Conservation (phyloP, 768 basidiomycete species). For the Auricularia auricula-judae region DNA sequence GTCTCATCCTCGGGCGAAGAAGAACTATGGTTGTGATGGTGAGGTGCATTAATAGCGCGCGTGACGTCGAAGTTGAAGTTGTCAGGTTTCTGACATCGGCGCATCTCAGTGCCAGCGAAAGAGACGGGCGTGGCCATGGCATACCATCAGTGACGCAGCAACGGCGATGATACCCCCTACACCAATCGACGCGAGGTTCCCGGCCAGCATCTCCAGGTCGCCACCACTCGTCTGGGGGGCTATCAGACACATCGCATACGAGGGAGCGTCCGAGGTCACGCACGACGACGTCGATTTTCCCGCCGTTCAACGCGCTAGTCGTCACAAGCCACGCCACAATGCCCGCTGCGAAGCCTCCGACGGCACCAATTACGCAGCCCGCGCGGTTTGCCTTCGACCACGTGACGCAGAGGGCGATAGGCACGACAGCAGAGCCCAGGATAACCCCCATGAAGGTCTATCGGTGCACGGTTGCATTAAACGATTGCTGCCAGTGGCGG, state of each 20-base stretch:
- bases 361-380: constrained; percentile 68
- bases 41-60: constrained; percentile 58
- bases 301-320: constrained; percentile 57
- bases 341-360: constrained; percentile 58
- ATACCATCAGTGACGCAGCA: constrained; percentile 49
- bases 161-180: constrained; percentile 70
- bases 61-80: constrained; percentile 74
- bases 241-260: background rate
- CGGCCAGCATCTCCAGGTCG: constrained; percentile 70
- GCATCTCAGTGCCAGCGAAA: background rate
- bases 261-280: constrained; percentile 12
- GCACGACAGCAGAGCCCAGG: constrained; percentile 75
- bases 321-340: constrained; percentile 80
- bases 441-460: constrained; percentile 85
- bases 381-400: constrained; percentile 80
- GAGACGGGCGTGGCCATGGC: constrained; percentile 11
- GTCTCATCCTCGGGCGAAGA: constrained; percentile 8
- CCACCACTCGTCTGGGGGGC: constrained; percentile 37
- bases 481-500: background rate
- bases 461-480: background rate
- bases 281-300: constrained; percentile 60
- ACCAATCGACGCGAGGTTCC: constrained; percentile 79
- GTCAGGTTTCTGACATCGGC: constrained; percentile 51
- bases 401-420: constrained; percentile 76
- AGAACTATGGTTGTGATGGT: constrained; percentile 3